phyloP scores from a whole-genome alignment of 2,329 filamentous ascomycete genomes.

The Mollisiaceae sp. region DNA sequence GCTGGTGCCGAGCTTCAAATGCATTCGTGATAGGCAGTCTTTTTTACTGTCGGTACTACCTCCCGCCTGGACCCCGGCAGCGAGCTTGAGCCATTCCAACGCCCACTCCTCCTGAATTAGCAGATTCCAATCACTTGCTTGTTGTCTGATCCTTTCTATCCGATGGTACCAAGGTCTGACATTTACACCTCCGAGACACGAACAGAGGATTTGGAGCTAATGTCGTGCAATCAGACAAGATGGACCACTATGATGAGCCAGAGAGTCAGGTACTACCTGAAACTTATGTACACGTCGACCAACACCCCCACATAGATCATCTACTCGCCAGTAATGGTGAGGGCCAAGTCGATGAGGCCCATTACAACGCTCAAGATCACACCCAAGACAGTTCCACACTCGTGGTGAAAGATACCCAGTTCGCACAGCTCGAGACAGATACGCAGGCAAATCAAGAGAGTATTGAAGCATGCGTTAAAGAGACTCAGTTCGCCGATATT shows the following conservation, averaged over 20 bases:
- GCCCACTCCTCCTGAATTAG: background rate
- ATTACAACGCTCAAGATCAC: slow-evolving; percentile 9
- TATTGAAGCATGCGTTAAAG: slow-evolving; percentile 8
- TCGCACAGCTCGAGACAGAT: slow-evolving; percentile 30
- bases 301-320: background rate
- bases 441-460: slow-evolving; percentile 29
- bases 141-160: background rate
- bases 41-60: background rate
- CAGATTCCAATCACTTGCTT: background rate
- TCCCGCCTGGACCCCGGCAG: background rate
- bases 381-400: slow-evolving; percentile 21
- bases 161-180: background rate
- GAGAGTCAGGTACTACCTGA: slow-evolving; percentile 24
- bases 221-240: background rate
- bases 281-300: background rate
- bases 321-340: background rate
- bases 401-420: slow-evolving; percentile 34
- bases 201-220: background rate
- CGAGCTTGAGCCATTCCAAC: background rate
- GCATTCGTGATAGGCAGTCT: background rate
- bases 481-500: slow-evolving; percentile 14
- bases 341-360: background rate
- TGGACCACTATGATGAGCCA: slow-evolving; percentile 6
- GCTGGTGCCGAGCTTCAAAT: slow-evolving; percentile 5
- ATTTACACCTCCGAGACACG: background rate